phyloP scores from a whole-genome alignment of 2,329 filamentous ascomycete species.

The Teratosphaeria destructans region DNA sequence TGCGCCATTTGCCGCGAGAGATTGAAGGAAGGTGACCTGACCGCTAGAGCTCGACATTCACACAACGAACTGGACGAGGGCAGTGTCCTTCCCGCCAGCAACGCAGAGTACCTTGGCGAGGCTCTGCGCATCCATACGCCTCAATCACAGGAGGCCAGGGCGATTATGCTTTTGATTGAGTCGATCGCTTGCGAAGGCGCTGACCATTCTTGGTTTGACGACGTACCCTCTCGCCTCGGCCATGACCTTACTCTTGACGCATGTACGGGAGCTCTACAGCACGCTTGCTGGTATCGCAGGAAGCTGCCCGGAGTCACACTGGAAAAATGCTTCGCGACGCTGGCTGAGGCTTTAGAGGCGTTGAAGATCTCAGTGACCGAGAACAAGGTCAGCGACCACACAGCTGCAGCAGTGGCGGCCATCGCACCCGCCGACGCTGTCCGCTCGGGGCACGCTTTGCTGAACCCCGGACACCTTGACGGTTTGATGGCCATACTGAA shows the following conservation, averaged over 20 bases:
- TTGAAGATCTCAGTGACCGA: neutral
- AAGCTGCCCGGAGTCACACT: neutral
- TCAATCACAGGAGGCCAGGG: neutral
- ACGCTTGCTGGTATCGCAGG: neutral
- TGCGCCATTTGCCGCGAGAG: neutral
- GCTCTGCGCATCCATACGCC: neutral
- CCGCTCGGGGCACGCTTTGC: neutral
- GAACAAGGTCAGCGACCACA: neutral
- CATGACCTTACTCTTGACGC: neutral
- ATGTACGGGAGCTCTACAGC: neutral
- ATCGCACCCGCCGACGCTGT: neutral
- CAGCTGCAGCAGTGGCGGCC: neutral
- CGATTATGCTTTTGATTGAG: neutral
- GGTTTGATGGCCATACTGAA: neutral
- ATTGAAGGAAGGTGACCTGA: neutral
- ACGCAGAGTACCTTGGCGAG: neutral
- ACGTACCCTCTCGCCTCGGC: neutral
- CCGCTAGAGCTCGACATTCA: neutral
- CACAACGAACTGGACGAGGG: neutral
- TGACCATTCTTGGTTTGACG: neutral
- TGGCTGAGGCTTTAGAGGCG: neutral
- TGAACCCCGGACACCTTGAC: neutral
- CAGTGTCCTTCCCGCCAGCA: neutral
- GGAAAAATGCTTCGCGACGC: neutral
- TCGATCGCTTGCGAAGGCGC: neutral